Percentiles rank a stretch among this genome's conserved stretches.
phyloP scores from a whole-genome alignment of 805 yeast genomes.

The Saccharomyces jurei region DNA sequence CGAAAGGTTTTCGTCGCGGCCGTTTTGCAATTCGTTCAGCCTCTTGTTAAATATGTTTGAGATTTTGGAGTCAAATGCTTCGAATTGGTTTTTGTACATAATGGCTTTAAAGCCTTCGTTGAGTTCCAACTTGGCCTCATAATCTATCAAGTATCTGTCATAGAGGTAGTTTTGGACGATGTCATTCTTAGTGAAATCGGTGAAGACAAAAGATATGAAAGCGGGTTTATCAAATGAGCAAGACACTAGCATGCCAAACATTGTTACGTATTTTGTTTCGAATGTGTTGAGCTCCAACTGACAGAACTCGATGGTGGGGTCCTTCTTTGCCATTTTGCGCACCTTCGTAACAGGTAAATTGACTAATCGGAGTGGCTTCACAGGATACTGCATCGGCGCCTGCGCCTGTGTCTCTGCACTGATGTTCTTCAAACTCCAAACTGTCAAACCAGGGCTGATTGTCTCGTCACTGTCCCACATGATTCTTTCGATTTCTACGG shows the following conservation, averaged over 20 bases:
- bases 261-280: slow-evolving; percentile 8
- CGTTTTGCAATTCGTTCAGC: slow-evolving; percentile 4
- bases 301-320: slow-evolving; percentile 9
- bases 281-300: slow-evolving; percentile 6
- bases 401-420: not conserved
- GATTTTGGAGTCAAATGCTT: slow-evolving; percentile 7
- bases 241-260: slow-evolving; percentile 18
- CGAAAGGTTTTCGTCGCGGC: slow-evolving; percentile 16
- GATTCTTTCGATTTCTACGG: not conserved
- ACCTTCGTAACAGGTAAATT: not conserved
- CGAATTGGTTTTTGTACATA: slow-evolving; percentile 16
- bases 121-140: slow-evolving; percentile 9
- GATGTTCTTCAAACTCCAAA: not conserved
- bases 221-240: slow-evolving; percentile 10
- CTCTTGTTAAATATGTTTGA: slow-evolving; percentile 3
- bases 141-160: slow-evolving; percentile 19
- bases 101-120: slow-evolving; percentile 15
- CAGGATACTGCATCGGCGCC: not conserved
- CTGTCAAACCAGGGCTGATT: not conserved
- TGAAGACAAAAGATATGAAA: slow-evolving; percentile 16
- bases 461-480: slow-evolving; percentile 2
- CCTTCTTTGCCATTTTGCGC: slow-evolving; percentile 1
- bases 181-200: slow-evolving; percentile 23
- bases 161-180: slow-evolving; percentile 15
- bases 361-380: not conserved